These are phyloP conservation scores for Neocatenulostroma microsporum DNA, from an alignment of 2,329 filamentous ascomycete genomes.

Conservation along the genomic window DNA sequence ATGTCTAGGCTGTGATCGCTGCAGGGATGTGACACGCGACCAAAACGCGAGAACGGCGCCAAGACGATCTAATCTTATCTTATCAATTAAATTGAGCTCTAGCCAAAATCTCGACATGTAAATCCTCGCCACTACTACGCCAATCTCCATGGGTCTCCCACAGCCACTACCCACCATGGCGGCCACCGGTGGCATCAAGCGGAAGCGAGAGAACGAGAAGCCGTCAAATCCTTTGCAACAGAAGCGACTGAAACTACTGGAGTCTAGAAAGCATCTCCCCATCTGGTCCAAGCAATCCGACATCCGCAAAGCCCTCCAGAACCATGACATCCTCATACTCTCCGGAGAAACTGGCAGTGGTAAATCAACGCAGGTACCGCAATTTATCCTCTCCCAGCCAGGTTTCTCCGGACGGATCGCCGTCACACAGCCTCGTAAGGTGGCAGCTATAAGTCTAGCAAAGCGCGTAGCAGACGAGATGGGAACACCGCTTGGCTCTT, in stretches of 20 bases:
- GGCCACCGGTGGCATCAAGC: constrained; percentile 5
- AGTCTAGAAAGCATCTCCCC: constrained; percentile 58
- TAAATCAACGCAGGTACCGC: constrained; percentile 93
- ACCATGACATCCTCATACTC: constrained; percentile 66
- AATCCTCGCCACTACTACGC: too few species aligned
- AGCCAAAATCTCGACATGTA: too few species aligned
- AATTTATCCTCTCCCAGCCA: constrained; percentile 69
- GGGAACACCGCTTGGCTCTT: constrained; percentile 55
- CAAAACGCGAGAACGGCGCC: too few species aligned
- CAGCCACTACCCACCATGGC: too few species aligned
- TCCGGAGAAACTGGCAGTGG: constrained; percentile 93
- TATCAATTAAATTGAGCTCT: too few species aligned
- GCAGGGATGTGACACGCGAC: too few species aligned
- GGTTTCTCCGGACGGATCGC: constrained; percentile 65
- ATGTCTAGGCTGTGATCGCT: too few species aligned
- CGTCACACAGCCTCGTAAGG: constrained; percentile 86
- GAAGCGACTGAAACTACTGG: constrained; percentile 22
- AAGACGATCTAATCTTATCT: too few species aligned
- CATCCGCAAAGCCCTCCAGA: constrained; percentile 57
- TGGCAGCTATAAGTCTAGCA: constrained; percentile 87
- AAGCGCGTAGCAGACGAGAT: constrained; percentile 80
- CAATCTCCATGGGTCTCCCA: too few species aligned
- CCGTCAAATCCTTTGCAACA: constrained; percentile 10
- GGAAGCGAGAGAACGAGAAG: constrained; percentile 14
- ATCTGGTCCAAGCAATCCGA: constrained; percentile 68